These are phyloP conservation scores for Kuraishia piskuri DNA, from an alignment of 805 yeast genomes.

Conservation along the genomic window DNA sequence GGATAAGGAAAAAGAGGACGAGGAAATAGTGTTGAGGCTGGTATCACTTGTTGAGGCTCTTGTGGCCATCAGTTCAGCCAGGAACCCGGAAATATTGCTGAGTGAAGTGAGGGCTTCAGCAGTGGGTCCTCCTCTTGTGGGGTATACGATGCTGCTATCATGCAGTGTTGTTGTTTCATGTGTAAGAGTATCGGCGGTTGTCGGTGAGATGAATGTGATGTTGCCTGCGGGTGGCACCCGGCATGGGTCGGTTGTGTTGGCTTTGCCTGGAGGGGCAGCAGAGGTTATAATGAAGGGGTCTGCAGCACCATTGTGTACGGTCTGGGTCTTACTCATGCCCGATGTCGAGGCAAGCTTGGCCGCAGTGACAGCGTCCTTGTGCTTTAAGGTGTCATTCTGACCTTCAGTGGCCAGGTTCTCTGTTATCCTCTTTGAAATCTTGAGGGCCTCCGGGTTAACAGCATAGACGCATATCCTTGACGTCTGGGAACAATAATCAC, in stretches of 20 bases:
- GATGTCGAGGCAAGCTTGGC: not conserved
- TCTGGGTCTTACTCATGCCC: too few species aligned
- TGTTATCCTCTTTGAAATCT: not conserved
- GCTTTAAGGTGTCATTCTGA: not conserved
- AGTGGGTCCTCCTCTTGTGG: not conserved
- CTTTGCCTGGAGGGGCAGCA: too few species aligned
- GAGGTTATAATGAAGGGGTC: too few species aligned
- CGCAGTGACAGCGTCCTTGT: not conserved
- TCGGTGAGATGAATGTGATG: not conserved
- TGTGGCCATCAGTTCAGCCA: not conserved
- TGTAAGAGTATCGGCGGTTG: not conserved
- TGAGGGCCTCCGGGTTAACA: not conserved
- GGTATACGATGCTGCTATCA: too few species aligned
- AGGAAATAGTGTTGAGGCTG: not conserved
- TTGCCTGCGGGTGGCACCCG: too few species aligned
- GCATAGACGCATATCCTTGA: not conserved
- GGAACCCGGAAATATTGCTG: not conserved
- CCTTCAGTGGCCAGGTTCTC: not conserved
- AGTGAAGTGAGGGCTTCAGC: not conserved
- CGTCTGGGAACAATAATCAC: conserved; percentile 1
- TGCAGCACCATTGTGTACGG: too few species aligned
- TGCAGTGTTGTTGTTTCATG: not conserved
- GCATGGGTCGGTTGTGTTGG: too few species aligned
- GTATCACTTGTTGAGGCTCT: not conserved
- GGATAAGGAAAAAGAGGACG: not conserved